Evolutionary conservation across 148 eudicot species (phyloP).

Genomic region (Chenopodium quinoa): DNA sequence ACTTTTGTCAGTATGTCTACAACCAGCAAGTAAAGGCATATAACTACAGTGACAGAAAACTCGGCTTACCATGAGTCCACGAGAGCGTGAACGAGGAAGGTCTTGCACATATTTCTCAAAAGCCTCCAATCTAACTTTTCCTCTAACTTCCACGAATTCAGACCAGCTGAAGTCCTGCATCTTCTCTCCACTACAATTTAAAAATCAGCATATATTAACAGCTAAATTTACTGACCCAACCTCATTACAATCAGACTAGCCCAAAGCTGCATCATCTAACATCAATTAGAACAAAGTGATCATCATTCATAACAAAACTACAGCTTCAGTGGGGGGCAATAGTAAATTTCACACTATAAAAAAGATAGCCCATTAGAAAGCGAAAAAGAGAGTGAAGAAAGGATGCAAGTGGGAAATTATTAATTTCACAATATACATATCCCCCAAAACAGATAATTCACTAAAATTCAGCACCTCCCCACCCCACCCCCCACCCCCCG

Average conservation of each 20-base stretch:
- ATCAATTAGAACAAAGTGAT: not conserved
- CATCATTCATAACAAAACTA: not conserved
- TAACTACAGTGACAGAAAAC: slow-evolving; percentile 12
- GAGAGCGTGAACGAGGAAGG: slow-evolving; percentile 80
- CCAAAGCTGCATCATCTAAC: not conserved
- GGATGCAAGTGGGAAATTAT: not conserved
- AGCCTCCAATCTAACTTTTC: slow-evolving; percentile 79
- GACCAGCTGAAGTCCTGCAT: slow-evolving; percentile 69
- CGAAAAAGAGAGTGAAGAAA: not conserved
- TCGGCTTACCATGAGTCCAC: slow-evolving; percentile 80
- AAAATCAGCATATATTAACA: slow-evolving; percentile 32
- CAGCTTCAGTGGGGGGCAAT: not conserved
- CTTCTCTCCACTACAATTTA: slow-evolving; percentile 75
- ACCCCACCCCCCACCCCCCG: too few relatives aligned
- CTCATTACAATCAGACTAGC: not conserved
- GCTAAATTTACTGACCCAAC: slow-evolving; percentile 16
- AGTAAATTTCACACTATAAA: not conserved
- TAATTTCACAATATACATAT: not conserved
- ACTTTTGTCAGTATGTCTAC: slow-evolving; percentile 18
- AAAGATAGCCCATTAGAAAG: not conserved
- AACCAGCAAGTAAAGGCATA: slow-evolving; percentile 24
- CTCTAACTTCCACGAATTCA: slow-evolving; percentile 66
- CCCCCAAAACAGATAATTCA: too few relatives aligned
- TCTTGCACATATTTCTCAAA: slow-evolving; percentile 84
- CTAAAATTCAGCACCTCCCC: too few relatives aligned